These are phyloP conservation scores for Penicillium paneum DNA, from an alignment of 2,329 filamentous ascomycete species.

Conservation along the genomic window DNA sequence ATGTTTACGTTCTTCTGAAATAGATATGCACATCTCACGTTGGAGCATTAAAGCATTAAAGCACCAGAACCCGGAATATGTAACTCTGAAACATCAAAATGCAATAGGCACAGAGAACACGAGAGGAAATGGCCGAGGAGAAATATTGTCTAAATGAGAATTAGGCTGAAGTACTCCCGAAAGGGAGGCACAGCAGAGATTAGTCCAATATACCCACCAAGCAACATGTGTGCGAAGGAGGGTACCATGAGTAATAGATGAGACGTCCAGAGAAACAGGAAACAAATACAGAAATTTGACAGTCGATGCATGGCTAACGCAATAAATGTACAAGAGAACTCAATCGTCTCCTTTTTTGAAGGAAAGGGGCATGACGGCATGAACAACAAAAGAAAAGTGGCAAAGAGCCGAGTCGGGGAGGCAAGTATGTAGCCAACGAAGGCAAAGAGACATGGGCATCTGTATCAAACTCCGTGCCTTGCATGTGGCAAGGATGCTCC, in stretches of 20 bases:
- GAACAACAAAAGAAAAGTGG: conserved; percentile 28
- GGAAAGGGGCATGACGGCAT: conserved; percentile 31
- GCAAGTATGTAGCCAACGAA: conserved; percentile 7
- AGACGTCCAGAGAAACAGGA: neutral
- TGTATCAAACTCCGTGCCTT: conserved; percentile 17
- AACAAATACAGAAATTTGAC: conserved; percentile 6
- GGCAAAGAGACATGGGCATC: conserved; percentile 7
- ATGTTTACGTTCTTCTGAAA: neutral
- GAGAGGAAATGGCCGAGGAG: no score
- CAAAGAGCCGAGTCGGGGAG: conserved; percentile 18
- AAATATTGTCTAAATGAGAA: neutral
- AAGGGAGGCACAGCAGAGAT: neutral
- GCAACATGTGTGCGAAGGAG: neutral
- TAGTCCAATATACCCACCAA: neutral
- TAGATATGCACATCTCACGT: neutral
- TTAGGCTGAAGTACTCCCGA: neutral
- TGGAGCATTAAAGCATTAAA: neutral
- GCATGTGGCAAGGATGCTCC: conserved; percentile 16
- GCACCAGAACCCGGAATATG: neutral
- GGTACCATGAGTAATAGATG: neutral
- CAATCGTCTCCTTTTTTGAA: conserved; percentile 13
- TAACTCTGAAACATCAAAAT: neutral
- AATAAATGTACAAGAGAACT: conserved; percentile 29
- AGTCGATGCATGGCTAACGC: conserved; percentile 17
- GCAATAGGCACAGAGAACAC: neutral